Conservation (phyloP, 1,284 basidiomycete genomes). For the Cryptococcus sp. region DNA sequence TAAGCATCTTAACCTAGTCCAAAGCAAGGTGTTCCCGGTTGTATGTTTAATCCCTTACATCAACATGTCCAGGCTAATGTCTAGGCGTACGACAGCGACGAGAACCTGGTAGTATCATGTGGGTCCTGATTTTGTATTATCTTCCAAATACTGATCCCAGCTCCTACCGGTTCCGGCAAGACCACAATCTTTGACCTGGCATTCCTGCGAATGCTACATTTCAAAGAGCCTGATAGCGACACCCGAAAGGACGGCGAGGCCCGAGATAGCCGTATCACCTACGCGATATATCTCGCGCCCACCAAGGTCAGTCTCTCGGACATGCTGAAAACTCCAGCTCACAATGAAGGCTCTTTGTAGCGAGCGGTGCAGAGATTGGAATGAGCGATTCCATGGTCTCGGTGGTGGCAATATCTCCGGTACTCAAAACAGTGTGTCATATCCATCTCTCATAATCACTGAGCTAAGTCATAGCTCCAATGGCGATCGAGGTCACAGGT, state of each 20-base stretch:
- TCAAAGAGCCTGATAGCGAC: not conserved
- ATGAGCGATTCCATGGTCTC: no score
- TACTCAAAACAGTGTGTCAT: no score
- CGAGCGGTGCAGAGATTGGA: slow-evolving; percentile 55
- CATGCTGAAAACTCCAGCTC: no score
- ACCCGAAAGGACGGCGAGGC: not conserved
- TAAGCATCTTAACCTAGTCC: slow-evolving; percentile 82
- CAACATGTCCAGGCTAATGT: not conserved
- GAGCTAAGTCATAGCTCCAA: no score
- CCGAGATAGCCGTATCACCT: slow-evolving; percentile 39
- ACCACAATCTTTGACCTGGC: slow-evolving; percentile 90
- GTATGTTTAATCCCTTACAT: slow-evolving; percentile 49
- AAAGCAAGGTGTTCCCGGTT: slow-evolving; percentile 72
- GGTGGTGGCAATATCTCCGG: no score
- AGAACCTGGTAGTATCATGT: slow-evolving; percentile 82
- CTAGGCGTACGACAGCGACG: slow-evolving; percentile 63
- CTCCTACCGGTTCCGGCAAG: slow-evolving; percentile 89
- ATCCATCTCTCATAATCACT: no score
- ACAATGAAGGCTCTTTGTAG: slow-evolving; percentile 70
- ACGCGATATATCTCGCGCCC: slow-evolving; percentile 87
- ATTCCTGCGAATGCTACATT: slow-evolving; percentile 67
- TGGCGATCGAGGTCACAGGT: slow-evolving; percentile 86
- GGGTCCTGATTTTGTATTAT: no score
- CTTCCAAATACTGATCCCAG: slow-evolving; percentile 46
- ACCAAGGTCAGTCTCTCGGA: slow-evolving; percentile 73